A percentile compares a stretch with the other conserved stretches of the same genome.
Conservation (phyloP, 306 rosid genomes). For the Corylus heterophylla region DNA sequence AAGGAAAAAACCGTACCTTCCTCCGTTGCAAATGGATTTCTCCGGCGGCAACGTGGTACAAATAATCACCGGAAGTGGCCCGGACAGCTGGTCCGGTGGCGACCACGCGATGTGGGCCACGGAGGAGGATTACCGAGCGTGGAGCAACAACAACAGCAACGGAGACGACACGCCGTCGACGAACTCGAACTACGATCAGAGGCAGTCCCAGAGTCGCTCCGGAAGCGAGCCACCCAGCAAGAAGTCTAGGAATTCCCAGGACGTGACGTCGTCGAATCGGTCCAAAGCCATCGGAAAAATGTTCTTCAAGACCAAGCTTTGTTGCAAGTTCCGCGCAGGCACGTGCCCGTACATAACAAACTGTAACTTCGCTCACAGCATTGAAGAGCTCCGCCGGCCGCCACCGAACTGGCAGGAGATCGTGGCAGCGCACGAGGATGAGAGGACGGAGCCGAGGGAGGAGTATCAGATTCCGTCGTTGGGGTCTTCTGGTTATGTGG, state of each 20-base stretch:
- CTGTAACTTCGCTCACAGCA: constrained; percentile 96
- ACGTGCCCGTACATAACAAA: constrained; percentile 88
- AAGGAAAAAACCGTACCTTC: not conserved
- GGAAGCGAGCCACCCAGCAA: constrained; percentile 86
- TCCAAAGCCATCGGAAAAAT: constrained; percentile 91
- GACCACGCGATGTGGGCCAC: constrained; percentile 96
- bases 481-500: constrained; percentile 53
- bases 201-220: constrained; percentile 64
- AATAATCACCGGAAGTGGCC: constrained; percentile 58
- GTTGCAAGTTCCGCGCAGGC: constrained; percentile 94
- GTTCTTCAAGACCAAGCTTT: constrained; percentile 97
- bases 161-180: constrained; percentile 54
- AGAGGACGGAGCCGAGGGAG: constrained; percentile 72
- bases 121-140: constrained; percentile 86
- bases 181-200: constrained; percentile 69
- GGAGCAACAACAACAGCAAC: constrained; percentile 53
- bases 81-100: constrained; percentile 59
- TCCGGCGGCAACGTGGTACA: constrained; percentile 68
- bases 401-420: constrained; percentile 99
- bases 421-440: constrained; percentile 95
- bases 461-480: constrained; percentile 89
- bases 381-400: constrained; percentile 95
- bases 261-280: constrained; percentile 54
- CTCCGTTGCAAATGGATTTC: constrained; percentile 59
- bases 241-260: constrained; percentile 79